Evolutionary conservation across 2,329 filamentous ascomycete species (phyloP).

Genomic region (Aspergillus sp.): DNA sequence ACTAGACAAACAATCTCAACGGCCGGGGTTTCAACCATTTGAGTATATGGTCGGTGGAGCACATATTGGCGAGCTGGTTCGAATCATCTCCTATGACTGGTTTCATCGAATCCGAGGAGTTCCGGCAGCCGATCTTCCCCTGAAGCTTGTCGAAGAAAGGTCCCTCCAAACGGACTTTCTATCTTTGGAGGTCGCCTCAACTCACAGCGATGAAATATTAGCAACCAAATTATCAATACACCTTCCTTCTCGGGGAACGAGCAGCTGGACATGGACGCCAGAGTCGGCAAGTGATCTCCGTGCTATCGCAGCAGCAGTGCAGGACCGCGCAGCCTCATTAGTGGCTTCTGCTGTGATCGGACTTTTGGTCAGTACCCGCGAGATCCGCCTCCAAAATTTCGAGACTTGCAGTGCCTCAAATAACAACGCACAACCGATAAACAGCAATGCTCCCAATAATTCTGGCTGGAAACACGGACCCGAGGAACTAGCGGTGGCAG

Average conservation of each 20-base stretch:
- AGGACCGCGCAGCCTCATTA: slow-evolving; percentile 68
- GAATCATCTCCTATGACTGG: slow-evolving; percentile 65
- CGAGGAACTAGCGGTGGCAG: slow-evolving; percentile 69
- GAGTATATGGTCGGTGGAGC: slow-evolving; percentile 77
- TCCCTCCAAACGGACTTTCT: slow-evolving; percentile 68
- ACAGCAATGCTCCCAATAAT: not conserved
- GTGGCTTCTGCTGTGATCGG: slow-evolving; percentile 69
- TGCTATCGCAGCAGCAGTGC: slow-evolving; percentile 65
- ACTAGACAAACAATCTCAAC: slow-evolving; percentile 63
- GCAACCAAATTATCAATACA: slow-evolving; percentile 48
- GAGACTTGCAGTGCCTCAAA: slow-evolving; percentile 3
- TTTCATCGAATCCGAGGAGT: slow-evolving; percentile 47
- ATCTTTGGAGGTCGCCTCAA: slow-evolving; percentile 62
- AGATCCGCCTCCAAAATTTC: slow-evolving; percentile 50
- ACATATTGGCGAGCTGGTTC: slow-evolving; percentile 71
- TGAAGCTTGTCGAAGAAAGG: slow-evolving; percentile 53
- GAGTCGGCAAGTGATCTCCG: slow-evolving; percentile 59
- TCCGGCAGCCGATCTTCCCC: slow-evolving; percentile 49
- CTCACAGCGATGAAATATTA: slow-evolving; percentile 49
- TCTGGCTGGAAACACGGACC: slow-evolving; percentile 32
- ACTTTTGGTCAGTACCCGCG: slow-evolving; percentile 64
- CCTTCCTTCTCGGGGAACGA: slow-evolving; percentile 42
- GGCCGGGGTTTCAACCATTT: slow-evolving; percentile 72
- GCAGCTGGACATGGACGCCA: slow-evolving; percentile 61
- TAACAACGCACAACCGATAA: not conserved